Percentiles rank a stretch among this genome's conserved stretches.
Conservation (phyloP, 495 filamentous ascomycete species). For the Recurvomyces mirabilis region DNA sequence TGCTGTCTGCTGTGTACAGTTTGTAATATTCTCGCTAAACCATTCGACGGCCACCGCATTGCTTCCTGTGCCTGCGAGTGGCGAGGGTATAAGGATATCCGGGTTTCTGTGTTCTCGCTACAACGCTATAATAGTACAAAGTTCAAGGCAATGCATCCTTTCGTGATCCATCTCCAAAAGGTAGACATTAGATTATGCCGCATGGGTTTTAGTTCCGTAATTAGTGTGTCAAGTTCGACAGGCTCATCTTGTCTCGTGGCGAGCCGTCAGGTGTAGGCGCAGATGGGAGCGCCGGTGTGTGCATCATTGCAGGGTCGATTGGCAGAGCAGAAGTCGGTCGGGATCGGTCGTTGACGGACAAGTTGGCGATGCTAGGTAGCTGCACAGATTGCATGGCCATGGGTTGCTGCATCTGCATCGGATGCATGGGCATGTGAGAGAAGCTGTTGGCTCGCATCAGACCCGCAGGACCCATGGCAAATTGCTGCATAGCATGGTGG, state of each 20-base stretch:
- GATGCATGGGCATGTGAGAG: neutral
- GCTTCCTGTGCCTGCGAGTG: too few species aligned
- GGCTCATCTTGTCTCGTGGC: slow-evolving; percentile 22
- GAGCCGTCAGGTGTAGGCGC: slow-evolving; percentile 8
- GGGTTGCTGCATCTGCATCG: neutral
- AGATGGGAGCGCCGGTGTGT: neutral
- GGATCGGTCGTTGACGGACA: neutral
- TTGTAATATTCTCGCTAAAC: too few species aligned
- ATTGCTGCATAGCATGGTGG: slow-evolving; percentile 3
- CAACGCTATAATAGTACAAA: too few species aligned
- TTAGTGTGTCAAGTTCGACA: slow-evolving; percentile 22
- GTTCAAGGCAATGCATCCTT: too few species aligned
- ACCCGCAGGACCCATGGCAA: too few species aligned
- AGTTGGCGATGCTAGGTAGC: slow-evolving; percentile 16
- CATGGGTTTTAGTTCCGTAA: too few species aligned
- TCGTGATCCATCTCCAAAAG: too few species aligned
- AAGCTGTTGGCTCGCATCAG: neutral
- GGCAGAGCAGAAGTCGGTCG: neutral
- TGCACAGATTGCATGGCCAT: slow-evolving; percentile 5
- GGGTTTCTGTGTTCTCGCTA: too few species aligned
- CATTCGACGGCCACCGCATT: too few species aligned
- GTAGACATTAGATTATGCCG: too few species aligned
- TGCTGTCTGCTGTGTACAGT: too few species aligned
- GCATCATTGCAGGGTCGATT: slow-evolving; percentile 11
- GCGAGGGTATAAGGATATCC: too few species aligned